Percentiles rank a stretch among this genome's conserved stretches.
Conservation (phyloP, 352 stramenopile species). For the Thalassiosira ordinaria region DNA sequence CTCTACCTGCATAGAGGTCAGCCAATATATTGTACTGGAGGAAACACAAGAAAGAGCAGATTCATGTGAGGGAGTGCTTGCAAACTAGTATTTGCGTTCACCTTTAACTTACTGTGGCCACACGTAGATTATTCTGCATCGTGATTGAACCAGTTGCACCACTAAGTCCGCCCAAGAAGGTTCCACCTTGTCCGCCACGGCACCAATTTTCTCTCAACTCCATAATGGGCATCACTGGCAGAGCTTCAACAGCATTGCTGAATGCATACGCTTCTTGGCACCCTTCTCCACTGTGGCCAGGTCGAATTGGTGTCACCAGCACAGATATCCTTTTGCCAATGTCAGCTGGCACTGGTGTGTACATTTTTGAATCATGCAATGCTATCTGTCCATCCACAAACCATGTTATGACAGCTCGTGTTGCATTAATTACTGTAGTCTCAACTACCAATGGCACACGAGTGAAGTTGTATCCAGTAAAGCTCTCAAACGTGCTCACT, state of each 20-base stretch:
- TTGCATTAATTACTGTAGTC: slow-evolving; percentile 48
- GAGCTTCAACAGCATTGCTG: slow-evolving; percentile 36
- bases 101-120: slow-evolving; percentile 34
- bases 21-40: slow-evolving; percentile 83
- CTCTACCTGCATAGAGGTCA: slow-evolving; percentile 68
- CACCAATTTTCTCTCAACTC: slow-evolving; percentile 41
- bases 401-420: slow-evolving; percentile 57
- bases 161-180: neutral
- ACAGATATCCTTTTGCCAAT: slow-evolving; percentile 55
- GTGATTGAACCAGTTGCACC: neutral
- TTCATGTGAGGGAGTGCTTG: neutral
- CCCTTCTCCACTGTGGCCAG: slow-evolving; percentile 39
- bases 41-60: neutral
- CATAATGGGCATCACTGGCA: slow-evolving; percentile 57
- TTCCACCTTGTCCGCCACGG: neutral
- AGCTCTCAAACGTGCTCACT: slow-evolving; percentile 72
- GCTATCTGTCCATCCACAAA: slow-evolving; percentile 50
- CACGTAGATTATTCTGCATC: slow-evolving; percentile 16
- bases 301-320: slow-evolving; percentile 40
- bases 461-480: slow-evolving; percentile 52
- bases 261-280: slow-evolving; percentile 73
- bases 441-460: slow-evolving; percentile 61
- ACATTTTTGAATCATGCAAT: slow-evolving; percentile 38
- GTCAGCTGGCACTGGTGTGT: slow-evolving; percentile 43
- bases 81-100: no score